A percentile compares a stretch with the other conserved stretches of the same genome.
Conservation (phyloP, 352 stramenopile species). For the Globisporangium uncinulatum region DNA sequence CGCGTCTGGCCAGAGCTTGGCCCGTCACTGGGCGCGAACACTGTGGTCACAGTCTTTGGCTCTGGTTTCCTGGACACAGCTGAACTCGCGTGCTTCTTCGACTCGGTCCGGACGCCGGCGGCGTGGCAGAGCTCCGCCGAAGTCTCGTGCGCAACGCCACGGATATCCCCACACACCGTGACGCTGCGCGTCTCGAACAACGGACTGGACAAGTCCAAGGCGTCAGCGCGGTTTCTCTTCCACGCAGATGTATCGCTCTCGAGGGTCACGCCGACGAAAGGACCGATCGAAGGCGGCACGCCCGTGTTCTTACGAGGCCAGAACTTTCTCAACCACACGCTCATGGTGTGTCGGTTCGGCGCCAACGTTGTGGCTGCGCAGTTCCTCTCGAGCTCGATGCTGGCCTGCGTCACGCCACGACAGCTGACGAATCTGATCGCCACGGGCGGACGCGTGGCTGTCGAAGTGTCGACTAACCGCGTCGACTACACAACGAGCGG, state of each 20-base stretch:
- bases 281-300: slow-evolving; percentile 67
- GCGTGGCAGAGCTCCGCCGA: slow-evolving; percentile 37
- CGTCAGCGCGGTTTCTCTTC: slow-evolving; percentile 64
- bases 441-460: slow-evolving; percentile 38
- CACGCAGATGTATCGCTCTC: slow-evolving; percentile 80
- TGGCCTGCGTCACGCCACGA: slow-evolving; percentile 78
- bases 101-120: slow-evolving; percentile 25
- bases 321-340: slow-evolving; percentile 92
- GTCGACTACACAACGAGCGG: slow-evolving; percentile 76
- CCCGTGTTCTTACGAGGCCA: slow-evolving; percentile 90
- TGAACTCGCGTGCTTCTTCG: slow-evolving; percentile 55
- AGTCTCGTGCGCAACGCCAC: slow-evolving; percentile 60
- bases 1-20: slow-evolving; percentile 48
- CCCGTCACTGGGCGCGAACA: slow-evolving; percentile 45
- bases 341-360: slow-evolving; percentile 88
- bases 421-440: slow-evolving; percentile 41
- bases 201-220: slow-evolving; percentile 55
- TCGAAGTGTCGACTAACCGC: slow-evolving; percentile 87
- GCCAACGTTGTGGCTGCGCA: slow-evolving; percentile 53
- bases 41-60: slow-evolving; percentile 57
- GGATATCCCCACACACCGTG: slow-evolving; percentile 46
- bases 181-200: slow-evolving; percentile 81
- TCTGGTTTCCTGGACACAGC: slow-evolving; percentile 52
- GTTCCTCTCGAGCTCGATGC: slow-evolving; percentile 68
- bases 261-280: slow-evolving; percentile 61